phyloP scores from a whole-genome alignment of 129 eudicot species.

The Helianthus annuus region HanXRQr2.0-SUNRISE NC_035441.2:33416919-33417418 shows the following conservation, averaged over 20 bases:
- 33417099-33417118: neutral
- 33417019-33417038: neutral
- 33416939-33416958: too few relatives aligned
- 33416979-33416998: too few relatives aligned
- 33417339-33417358: neutral
- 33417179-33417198: neutral
- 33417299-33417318: slow-evolving; percentile 85
- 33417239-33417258: neutral
- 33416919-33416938: too few relatives aligned
- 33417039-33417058: neutral
- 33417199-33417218: neutral
- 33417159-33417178: neutral
- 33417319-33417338: slow-evolving; percentile 46
- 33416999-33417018: too few relatives aligned
- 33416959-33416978: too few relatives aligned
- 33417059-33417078: neutral
- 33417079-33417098: neutral
- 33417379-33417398: neutral
- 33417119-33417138: neutral
- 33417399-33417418: slow-evolving; percentile 28
- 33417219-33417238: neutral
- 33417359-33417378: neutral
- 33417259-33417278: slow-evolving; percentile 64
- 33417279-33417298: slow-evolving; percentile 75
- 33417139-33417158: neutral